These are phyloP conservation scores for Triticum aestivum DNA, from an alignment of 176 grass and related monocot genomes.

Conservation along the genomic window DNA sequence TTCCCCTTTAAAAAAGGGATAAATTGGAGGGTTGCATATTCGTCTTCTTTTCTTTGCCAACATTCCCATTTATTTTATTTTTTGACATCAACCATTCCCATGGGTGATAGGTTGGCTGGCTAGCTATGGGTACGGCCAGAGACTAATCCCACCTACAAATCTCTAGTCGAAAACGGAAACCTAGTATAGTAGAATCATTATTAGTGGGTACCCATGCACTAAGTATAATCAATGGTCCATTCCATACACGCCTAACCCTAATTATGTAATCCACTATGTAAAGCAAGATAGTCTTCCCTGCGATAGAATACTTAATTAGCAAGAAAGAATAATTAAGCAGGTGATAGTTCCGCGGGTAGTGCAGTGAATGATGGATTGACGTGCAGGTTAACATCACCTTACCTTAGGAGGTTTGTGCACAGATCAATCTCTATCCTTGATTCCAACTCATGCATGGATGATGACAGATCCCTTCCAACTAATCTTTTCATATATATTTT, in stretches of 20 bases:
- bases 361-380: slow-evolving; percentile 9
- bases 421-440: slow-evolving; percentile 24
- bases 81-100: background rate
- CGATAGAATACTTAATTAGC: background rate
- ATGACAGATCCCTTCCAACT: background rate
- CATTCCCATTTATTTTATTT: background rate
- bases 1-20: too few species aligned
- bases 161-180: slow-evolving; percentile 36
- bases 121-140: background rate
- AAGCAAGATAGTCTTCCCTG: slow-evolving; percentile 31
- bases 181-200: slow-evolving; percentile 10
- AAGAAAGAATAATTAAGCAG: slow-evolving; percentile 8
- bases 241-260: slow-evolving; percentile 32
- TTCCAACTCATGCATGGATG: slow-evolving; percentile 22
- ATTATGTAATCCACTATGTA: slow-evolving; percentile 51
- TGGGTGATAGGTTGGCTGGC: background rate
- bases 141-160: slow-evolving; percentile 19
- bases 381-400: slow-evolving; percentile 43
- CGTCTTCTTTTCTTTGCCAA: slow-evolving; percentile 3
- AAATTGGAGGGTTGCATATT: background rate
- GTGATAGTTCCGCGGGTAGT: slow-evolving; percentile 37
- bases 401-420: background rate
- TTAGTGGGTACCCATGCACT: slow-evolving; percentile 19
- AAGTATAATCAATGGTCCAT: slow-evolving; percentile 37
- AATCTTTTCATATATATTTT: background rate